These are phyloP conservation scores for Umbellularia californica DNA, from an alignment of 164 flowering plant species.

Conservation along the genomic window DNA sequence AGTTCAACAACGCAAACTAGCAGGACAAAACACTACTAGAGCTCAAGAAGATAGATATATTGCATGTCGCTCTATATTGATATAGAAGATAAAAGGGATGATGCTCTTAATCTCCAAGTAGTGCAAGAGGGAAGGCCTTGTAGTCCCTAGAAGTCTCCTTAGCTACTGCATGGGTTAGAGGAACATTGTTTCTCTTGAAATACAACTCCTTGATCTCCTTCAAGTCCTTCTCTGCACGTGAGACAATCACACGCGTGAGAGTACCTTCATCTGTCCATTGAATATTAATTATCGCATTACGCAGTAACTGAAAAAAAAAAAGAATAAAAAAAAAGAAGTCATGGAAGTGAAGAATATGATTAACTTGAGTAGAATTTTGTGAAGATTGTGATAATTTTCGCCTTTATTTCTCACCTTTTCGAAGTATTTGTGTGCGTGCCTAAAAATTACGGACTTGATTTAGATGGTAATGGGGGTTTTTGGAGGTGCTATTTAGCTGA, in stretches of 20 bases:
- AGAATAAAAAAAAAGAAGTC: not conserved
- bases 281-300: conserved; percentile 45
- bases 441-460: too few species aligned
- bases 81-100: not conserved
- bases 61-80: too few species aligned
- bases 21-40: not conserved
- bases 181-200: conserved; percentile 57
- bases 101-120: conserved; percentile 41
- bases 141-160: conserved; percentile 84
- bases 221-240: conserved; percentile 80
- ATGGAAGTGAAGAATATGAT: not conserved
- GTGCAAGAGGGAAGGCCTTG: conserved; percentile 60
- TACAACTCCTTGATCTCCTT: conserved; percentile 61
- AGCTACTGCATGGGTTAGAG: conserved; percentile 53
- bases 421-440: too few species aligned
- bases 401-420: conserved; percentile 35
- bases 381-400: not conserved
- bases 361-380: not conserved
- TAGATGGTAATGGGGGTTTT: too few species aligned
- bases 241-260: conserved; percentile 61
- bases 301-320: conserved; percentile 28
- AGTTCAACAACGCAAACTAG: not conserved
- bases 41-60: not conserved
- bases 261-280: conserved; percentile 68
- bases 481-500: too few species aligned